Evolutionary conservation across 805 yeast genomes (phyloP), one percentile per base, ranked within the genome.

Genomic region (Priceomyces medius): DNA sequence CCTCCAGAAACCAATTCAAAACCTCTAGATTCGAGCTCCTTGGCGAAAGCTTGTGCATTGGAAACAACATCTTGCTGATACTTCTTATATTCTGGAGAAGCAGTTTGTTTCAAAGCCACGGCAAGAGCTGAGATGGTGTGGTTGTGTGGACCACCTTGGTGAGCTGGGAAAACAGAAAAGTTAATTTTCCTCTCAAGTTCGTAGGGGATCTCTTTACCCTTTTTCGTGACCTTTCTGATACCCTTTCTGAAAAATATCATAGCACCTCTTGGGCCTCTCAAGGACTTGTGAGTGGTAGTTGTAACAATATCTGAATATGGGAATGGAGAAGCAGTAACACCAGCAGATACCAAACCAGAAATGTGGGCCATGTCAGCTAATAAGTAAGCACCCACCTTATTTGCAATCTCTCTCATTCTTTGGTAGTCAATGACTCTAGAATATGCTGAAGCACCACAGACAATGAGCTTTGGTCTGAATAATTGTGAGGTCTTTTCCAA

Each of bases 121-220:
- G 98, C 97, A 58, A 93, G 74, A 26, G 98, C 99, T 54, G 97
- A 85, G 64, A 93, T 93, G 53, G 99, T 93, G 74, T 93, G 99
- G 78, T 93, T 93, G 74, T 93, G 98, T 58, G 99, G 99, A 65
- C 99, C 99, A 77, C 99, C 99, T 77, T 93, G 99, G 72, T 93
- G 99, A 54, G 96, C 99, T 59, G 99, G 99, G 91, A 93, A 93
- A 41, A 93, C 99, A 7, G 97, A 89, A 69, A 93, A 93, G 79
- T 93, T 93, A 72, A 93, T 90, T 65, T 88, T 88, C 68, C 81
- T 84, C 71, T 93, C 98, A 66, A 93, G 81, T 57, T 93, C 97
- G 69, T 90, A 93, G 44, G 75, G 71, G 44, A 88, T 74, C 71
- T 89, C 96, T 73, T 88, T 87, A 59, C 98, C 98, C 57, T 88